Evolutionary conservation across 176 grass and related monocot species (phyloP).

Genomic region (Avena sativa): DNA sequence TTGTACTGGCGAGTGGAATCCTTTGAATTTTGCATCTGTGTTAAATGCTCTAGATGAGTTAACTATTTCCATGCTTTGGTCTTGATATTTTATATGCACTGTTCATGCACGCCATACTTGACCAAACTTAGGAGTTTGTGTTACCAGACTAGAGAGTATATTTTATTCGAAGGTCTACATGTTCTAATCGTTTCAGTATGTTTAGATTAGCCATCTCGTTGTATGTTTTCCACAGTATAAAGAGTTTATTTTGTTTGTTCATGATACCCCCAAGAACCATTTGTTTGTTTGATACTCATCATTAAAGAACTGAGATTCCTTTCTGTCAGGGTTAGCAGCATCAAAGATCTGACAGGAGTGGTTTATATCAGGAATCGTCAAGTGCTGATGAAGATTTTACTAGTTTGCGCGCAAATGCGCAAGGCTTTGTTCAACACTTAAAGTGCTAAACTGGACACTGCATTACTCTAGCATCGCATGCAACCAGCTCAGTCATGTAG

Average conservation of each 20-base stretch:
- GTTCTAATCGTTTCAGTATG: neutral
- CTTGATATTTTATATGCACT: neutral
- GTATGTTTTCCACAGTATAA: neutral
- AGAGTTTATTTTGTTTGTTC: neutral
- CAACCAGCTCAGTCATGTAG: neutral
- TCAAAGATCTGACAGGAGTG: neutral
- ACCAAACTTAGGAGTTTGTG: neutral
- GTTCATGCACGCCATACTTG: neutral
- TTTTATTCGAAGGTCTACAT: neutral
- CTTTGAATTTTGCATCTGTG: neutral
- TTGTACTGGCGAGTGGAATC: neutral
- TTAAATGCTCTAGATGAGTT: neutral
- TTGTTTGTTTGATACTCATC: neutral
- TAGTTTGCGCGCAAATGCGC: neutral
- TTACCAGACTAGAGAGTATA: neutral
- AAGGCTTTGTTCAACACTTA: conserved; percentile 10
- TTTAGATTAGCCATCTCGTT: neutral
- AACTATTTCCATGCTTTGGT: neutral
- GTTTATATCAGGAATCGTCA: neutral
- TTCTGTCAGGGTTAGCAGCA: conserved; percentile 39
- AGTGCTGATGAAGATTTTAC: neutral
- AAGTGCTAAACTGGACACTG: neutral
- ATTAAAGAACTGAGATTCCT: conserved; percentile 16
- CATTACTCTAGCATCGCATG: neutral
- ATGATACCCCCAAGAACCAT: neutral